A percentile compares a stretch with the other conserved stretches of the same genome.
Conservation (phyloP, 176 grass and related monocot genomes). For the Pontederia paniculata region DNA sequence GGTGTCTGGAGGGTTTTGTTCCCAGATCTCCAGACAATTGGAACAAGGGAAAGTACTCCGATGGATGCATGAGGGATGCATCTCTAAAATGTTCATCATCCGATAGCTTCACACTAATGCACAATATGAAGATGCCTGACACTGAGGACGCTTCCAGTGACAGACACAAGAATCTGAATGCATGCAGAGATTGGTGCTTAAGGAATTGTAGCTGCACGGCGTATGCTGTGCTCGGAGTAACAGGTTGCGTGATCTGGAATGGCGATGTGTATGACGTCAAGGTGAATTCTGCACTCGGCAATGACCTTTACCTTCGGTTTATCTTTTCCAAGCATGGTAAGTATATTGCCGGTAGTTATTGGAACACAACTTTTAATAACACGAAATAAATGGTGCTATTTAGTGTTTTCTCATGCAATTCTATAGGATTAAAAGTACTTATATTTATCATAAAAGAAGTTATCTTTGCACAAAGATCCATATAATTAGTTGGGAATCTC, state of each 20-base stretch:
- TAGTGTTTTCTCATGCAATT: too few relatives aligned
- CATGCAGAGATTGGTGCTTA: neutral
- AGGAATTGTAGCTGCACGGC: neutral
- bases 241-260: neutral
- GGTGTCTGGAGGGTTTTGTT: neutral
- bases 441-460: too few relatives aligned
- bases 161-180: neutral
- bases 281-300: neutral
- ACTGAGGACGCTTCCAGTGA: neutral
- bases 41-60: neutral
- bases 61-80: neutral
- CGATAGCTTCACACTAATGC: neutral
- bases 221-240: neutral
- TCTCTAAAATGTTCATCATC: neutral
- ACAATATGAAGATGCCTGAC: neutral
- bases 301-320: neutral
- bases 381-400: too few relatives aligned
- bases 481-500: too few relatives aligned
- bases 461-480: too few relatives aligned
- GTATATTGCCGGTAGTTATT: too few relatives aligned
- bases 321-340: too few relatives aligned
- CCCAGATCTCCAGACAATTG: neutral
- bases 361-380: too few relatives aligned
- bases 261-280: neutral
- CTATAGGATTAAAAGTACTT: too few relatives aligned